Evolutionary conservation across 768 basidiomycete species (phyloP), one percentile per base, ranked within the genome.

Genomic region (Sporobolomyces pararoseus): DNA sequence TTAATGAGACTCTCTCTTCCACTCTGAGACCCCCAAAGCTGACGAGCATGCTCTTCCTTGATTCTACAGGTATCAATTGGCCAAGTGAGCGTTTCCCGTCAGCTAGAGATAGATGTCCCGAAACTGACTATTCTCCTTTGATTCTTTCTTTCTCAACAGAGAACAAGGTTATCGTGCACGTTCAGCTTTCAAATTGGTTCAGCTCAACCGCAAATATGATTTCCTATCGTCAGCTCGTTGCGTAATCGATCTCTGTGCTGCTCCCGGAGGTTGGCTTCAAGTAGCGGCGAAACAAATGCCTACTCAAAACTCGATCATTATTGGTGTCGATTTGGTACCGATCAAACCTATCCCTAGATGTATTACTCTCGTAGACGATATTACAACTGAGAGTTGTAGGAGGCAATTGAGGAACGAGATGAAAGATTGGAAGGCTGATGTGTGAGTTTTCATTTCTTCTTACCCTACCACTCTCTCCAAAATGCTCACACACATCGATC

Each of bases 161-260:
- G 95, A 98, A 82, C 96, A 99, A 83, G 96, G 96, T 70, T 99
- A 94, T 79, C 90, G 96, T 72, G 96, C 96, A 75, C 96, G 96
- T 84, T 99, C 96, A 21, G 96, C 96, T 3, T 95, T 95, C 87
- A 99, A 99, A 81, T 85, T 99, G 68, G 92, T 99, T 67, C 96
- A 99, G 80, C 82, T 99, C 70, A 98, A 99, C 84, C 93, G 95
- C 80, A 99, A 98, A 82, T 99, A 90, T 81, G 85, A 87, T 21
- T 89, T 99, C 78, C 85, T 99, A 29, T 90, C 93, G 76, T 78
- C 76, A 35, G 89, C 92, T 66, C 84, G 87, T 84, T 97, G 95
- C 80, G 90, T 89, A 50, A 94, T 99, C 76, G 96, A 99, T 84
- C 84, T 99, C 37, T 99, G 96, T 80, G 96, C 96, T 39, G 96